Evolutionary conservation across 768 basidiomycete genomes (phyloP).

Genomic region (Leccinum boreale): DNA sequence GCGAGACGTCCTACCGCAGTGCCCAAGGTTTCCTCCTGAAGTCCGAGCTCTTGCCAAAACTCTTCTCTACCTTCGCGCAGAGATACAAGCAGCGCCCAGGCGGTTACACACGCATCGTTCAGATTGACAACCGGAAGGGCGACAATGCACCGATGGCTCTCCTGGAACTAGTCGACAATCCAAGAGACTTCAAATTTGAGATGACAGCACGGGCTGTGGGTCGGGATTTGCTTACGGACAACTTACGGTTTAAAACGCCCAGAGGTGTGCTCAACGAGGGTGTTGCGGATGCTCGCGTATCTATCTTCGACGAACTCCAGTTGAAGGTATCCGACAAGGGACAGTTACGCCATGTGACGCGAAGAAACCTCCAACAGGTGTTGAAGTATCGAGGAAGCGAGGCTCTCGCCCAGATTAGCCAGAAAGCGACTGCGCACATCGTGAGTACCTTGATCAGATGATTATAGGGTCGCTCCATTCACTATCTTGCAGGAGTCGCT

Average conservation of each 20-base stretch:
- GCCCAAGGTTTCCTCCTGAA: slow-evolving; percentile 81
- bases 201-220: slow-evolving; percentile 87
- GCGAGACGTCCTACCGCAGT: slow-evolving; percentile 60
- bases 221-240: slow-evolving; percentile 68
- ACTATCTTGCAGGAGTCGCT: slow-evolving; percentile 52
- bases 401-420: slow-evolving; percentile 46
- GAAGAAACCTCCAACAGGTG: slow-evolving; percentile 74
- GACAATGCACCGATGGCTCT: slow-evolving; percentile 94
- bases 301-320: slow-evolving; percentile 48
- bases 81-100: slow-evolving; percentile 83
- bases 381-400: slow-evolving; percentile 53
- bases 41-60: slow-evolving; percentile 67
- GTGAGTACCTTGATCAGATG: slow-evolving; percentile 41
- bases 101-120: slow-evolving; percentile 93
- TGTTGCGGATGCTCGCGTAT: slow-evolving; percentile 39
- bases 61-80: slow-evolving; percentile 75
- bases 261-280: slow-evolving; percentile 51
- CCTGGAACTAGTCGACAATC: slow-evolving; percentile 93
- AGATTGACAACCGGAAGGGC: slow-evolving; percentile 82
- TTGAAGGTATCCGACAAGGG: slow-evolving; percentile 37
- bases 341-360: slow-evolving; percentile 59
- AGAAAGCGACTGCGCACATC: slow-evolving; percentile 61
- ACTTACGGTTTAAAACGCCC: slow-evolving; percentile 44
- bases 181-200: slow-evolving; percentile 83
- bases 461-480: slow-evolving; percentile 1